Evolutionary conservation across 2,329 filamentous ascomycete species (phyloP).

Genomic region (Ilyonectria sp.): DNA sequence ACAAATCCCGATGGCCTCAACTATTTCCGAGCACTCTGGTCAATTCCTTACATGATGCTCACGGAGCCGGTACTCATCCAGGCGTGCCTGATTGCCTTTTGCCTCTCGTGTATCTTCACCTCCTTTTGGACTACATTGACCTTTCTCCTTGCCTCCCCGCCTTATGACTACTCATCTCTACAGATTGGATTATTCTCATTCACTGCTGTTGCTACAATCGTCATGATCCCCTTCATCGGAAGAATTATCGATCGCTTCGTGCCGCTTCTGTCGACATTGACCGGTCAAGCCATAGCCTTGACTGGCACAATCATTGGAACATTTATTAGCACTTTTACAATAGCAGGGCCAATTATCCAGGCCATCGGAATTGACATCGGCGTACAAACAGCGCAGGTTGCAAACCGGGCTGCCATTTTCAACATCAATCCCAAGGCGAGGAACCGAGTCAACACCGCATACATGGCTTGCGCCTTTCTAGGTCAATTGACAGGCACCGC

Average conservation of each 20-base stretch:
- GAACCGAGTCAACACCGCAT: constrained; percentile 85
- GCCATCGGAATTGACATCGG: constrained; percentile 81
- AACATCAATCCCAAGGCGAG: constrained; percentile 78
- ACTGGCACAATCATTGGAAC: constrained; percentile 77
- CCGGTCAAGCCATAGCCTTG: constrained; percentile 73
- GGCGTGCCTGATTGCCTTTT: constrained; percentile 76
- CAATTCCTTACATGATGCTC: constrained; percentile 75
- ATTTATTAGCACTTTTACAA: constrained; percentile 74
- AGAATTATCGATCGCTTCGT: constrained; percentile 78
- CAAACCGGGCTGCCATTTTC: constrained; percentile 80
- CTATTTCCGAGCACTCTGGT: constrained; percentile 76
- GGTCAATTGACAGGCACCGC: constrained; percentile 82
- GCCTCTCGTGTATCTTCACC: constrained; percentile 67
- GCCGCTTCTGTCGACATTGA: constrained; percentile 76
- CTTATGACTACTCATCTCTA: constrained; percentile 78
- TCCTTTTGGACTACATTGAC: constrained; percentile 78
- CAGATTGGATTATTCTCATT: constrained; percentile 85
- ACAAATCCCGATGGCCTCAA: constrained; percentile 77
- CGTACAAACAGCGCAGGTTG: constrained; percentile 80
- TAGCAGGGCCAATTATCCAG: constrained; percentile 82
- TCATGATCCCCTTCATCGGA: constrained; percentile 78
- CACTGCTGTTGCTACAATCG: constrained; percentile 80
- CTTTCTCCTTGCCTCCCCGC: constrained; percentile 80
- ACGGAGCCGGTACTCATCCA: constrained; percentile 80
- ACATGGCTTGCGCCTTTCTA: constrained; percentile 83